phyloP scores from a whole-genome alignment of 257 asterid genomes.

The Scutellaria galericulata region DNA sequence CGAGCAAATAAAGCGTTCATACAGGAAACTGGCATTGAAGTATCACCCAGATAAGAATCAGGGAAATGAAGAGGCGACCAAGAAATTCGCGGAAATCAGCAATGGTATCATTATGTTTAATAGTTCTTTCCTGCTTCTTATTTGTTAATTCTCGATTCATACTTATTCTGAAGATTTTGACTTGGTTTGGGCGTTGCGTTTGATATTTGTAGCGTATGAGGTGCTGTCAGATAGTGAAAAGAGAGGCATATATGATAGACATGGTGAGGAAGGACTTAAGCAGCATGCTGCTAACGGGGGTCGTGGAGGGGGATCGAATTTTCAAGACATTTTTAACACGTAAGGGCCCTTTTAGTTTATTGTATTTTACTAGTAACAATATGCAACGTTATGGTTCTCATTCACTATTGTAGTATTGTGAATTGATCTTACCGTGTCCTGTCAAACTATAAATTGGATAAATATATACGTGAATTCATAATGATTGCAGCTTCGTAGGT shows the following conservation, averaged over 20 bases:
- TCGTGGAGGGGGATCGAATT: slow-evolving; percentile 84
- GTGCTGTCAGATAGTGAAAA: slow-evolving; percentile 83
- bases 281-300: slow-evolving; percentile 93
- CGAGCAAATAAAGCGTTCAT: slow-evolving; percentile 89
- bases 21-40: slow-evolving; percentile 88
- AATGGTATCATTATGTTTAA: slow-evolving; percentile 53
- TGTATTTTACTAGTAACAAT: no score
- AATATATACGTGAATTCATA: no score
- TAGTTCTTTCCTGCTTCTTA: no score
- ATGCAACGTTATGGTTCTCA: no score
- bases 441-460: no score
- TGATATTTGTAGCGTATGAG: slow-evolving; percentile 74
- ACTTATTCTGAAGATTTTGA: slow-evolving; percentile 25
- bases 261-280: slow-evolving; percentile 92
- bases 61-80: slow-evolving; percentile 91
- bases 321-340: slow-evolving; percentile 86
- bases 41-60: slow-evolving; percentile 92
- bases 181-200: slow-evolving; percentile 32
- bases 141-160: no score
- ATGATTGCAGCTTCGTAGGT: no score
- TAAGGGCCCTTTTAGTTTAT: slow-evolving; percentile 41
- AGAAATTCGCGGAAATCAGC: slow-evolving; percentile 89
- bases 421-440: not conserved
- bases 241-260: slow-evolving; percentile 79
- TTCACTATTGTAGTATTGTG: no score